Evolutionary conservation across 2,329 filamentous ascomycete species (phyloP), one percentile per base, ranked within the genome.

Genomic region (Tolypocladium capitatum): DNA sequence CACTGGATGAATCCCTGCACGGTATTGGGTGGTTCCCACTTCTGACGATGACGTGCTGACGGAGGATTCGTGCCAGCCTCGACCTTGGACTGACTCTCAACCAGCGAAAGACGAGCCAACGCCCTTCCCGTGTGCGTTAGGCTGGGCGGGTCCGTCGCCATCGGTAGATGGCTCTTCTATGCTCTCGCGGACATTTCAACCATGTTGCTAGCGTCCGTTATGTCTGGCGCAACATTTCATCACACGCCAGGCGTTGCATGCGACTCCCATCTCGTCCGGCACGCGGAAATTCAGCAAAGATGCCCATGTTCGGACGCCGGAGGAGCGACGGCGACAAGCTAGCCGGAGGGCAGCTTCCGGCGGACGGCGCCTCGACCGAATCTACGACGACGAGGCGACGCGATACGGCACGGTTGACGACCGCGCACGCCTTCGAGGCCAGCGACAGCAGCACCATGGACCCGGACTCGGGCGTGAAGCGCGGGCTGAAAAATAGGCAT

Each of bases 401-500:
- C 48, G 55, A 40, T 57, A 58, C 46, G 56, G 52, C 31, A 51
- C 48, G 27, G 35, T 46, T 30, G 49, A 32, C 30, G 44, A 46
- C 18, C 18, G 53, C 49, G 27, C 53, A 49, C 5, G 49, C 46
- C 14, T 42, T 50, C 27, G 58, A 55, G 31, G 45, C 46, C 16
- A 53, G 52, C 51, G 61, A 73, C 57, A 55, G 67, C 57, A 64
- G 71, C 38, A 50, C 57, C 42, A 75, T 79, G 59, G 75, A 84
- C 64, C 74, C 79, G 24, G 68, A 81, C 48, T 78, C 73, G 51
- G 78, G 83, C 31, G 80, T 86, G 55, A 83, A 80, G 67, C 75
- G 82, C 49, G 82, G 80, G 2, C 71, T 86, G 47, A 83, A 84
- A 63, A 83, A 80, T 33, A 70, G 80, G 7, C 80, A 85, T 60